Percentiles rank a stretch among this genome's conserved stretches.
Conservation (phyloP, 1,284 basidiomycete species). For the Apiotrichum montevideense region DNA sequence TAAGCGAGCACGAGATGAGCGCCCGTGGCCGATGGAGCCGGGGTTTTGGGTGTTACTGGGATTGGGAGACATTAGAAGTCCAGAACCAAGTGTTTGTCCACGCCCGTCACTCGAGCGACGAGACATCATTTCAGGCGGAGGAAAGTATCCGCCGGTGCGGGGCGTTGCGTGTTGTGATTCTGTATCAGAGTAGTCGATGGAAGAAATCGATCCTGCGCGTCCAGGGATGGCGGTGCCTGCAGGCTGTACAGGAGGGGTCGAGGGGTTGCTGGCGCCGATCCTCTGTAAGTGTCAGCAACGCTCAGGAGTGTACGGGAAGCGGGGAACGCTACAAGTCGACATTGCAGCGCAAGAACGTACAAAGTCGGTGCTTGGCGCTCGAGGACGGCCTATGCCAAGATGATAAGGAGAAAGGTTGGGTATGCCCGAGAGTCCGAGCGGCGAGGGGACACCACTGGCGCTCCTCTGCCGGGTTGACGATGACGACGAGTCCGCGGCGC, state of each 20-base stretch:
- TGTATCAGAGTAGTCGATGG: not conserved
- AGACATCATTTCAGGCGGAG: not conserved
- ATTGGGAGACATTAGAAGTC: not conserved
- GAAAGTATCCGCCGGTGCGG: constrained; percentile 10
- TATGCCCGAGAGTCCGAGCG: not conserved
- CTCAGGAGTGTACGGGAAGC: no score
- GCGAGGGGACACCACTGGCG: not conserved
- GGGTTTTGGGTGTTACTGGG: not conserved
- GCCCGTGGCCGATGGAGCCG: not conserved
- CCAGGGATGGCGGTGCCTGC: constrained; percentile 1
- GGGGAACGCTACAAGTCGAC: no score
- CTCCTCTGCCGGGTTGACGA: not conserved
- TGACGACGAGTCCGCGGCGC: not conserved
- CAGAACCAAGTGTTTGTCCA: not conserved
- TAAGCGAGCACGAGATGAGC: not conserved
- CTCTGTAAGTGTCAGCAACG: not conserved
- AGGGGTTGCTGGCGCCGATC: not conserved
- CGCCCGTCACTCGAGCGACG: constrained; percentile 8
- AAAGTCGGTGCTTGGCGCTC: not conserved
- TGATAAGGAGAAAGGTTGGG: not conserved
- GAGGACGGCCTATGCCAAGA: not conserved
- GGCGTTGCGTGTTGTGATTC: constrained; percentile 8
- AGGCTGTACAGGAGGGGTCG: not conserved
- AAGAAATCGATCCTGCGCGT: constrained; percentile 3
- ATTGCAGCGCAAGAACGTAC: not conserved